Base-by-base conservation (phyloP, 805 yeast species). In the Cyberlindnera japonica region DNA sequence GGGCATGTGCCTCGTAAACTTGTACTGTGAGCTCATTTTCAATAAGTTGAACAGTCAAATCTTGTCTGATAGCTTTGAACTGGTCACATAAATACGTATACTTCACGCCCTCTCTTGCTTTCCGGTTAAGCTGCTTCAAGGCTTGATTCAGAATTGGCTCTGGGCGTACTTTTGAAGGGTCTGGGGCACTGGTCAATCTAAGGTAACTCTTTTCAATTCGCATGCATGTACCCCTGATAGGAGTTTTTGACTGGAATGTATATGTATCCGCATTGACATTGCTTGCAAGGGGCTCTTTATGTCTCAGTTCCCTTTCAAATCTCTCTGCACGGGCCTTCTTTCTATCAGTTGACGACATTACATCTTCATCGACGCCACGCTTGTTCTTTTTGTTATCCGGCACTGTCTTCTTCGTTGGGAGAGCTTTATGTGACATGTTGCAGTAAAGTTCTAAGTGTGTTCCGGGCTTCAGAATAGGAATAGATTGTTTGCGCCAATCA, bases 1-100 rank as follows among this genome's bases (percentile, higher is more conserved):
- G 75, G 4, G 93, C 93, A 61, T 91, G 95, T 3, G 80, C 73
- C 61, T 88, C 93, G 61, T 93, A 91, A 0, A 88, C 95, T 40
- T 65, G 57, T 6, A 88, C 75, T 0, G 96, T 77, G 57, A 93
- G 85, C 32, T 75, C 79, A 54, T 79, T 79, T 53, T 81, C 81
- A 32, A 91, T 81, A 55, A 84, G 84, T 63, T 91, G 99, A 9
- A 91, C 97, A 3, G 95, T 85, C 48, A 91, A 64, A 63, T 91
- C 99, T 62, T 91, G 99, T 52, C 99, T 71, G 44, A 93, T 73
- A 0, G 97, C 85, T 62, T 90, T 91, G 57, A 91, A 76, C 63
- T 91, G 99, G 59, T 87, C 93, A 56, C 91, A 83, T 11, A 86
- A 62, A 59, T 91, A 91, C 27, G 80, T 71, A 58, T 93, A 93